Conservation (phyloP, 352 stramenopile species). For the Phytophthora sansomeana region DNA sequence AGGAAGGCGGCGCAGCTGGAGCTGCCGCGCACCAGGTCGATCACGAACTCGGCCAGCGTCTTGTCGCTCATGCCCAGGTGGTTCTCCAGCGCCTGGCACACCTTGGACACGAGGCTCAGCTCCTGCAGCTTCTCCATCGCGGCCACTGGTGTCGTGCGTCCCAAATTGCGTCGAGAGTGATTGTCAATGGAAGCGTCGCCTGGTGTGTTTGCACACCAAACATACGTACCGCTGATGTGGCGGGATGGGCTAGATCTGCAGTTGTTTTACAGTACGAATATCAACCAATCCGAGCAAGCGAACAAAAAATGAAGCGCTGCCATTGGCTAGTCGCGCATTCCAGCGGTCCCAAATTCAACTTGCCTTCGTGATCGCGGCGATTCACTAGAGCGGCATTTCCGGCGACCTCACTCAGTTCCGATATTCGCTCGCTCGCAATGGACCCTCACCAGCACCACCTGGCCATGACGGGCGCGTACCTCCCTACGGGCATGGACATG, state of each 20-base stretch:
- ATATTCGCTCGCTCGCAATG: slow-evolving; percentile 28
- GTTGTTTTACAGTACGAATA: slow-evolving; percentile 13
- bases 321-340: slow-evolving; percentile 14
- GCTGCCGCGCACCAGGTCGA: slow-evolving; percentile 88
- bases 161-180: slow-evolving; percentile 23
- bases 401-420: slow-evolving; percentile 20
- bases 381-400: slow-evolving; percentile 24
- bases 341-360: slow-evolving; percentile 38
- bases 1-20: slow-evolving; percentile 70
- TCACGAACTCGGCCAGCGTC: slow-evolving; percentile 97
- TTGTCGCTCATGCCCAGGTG: slow-evolving; percentile 96
- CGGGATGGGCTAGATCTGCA: slow-evolving; percentile 23
- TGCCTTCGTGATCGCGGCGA: slow-evolving; percentile 41
- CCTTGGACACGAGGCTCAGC: slow-evolving; percentile 89
- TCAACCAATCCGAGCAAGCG: slow-evolving; percentile 9
- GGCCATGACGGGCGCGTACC: slow-evolving; percentile 17
- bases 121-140: slow-evolving; percentile 91
- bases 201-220: slow-evolving; percentile 9
- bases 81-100: slow-evolving; percentile 91
- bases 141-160: background rate
- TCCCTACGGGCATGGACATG: slow-evolving; percentile 27
- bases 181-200: slow-evolving; percentile 12
- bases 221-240: slow-evolving; percentile 6
- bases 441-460: slow-evolving; percentile 29
- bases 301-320: background rate